Conservation (phyloP, 208 protist species). For the Acanthamoeba polyphaga region DNA sequence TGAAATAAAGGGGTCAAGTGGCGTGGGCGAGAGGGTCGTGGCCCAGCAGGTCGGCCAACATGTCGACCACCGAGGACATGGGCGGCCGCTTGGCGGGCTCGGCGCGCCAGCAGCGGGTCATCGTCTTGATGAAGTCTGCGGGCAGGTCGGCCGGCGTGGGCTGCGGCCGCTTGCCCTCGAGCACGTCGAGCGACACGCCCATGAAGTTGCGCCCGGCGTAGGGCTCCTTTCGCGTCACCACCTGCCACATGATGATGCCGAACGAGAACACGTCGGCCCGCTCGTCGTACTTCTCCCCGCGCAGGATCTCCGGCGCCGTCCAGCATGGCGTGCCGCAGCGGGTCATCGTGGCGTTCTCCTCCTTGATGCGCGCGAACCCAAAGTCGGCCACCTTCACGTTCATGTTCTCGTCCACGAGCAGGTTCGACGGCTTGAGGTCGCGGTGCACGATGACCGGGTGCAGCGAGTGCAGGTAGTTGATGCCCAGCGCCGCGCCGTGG, state of each 20-base stretch:
- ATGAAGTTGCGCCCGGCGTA: conserved; percentile 8
- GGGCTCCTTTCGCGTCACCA: background rate
- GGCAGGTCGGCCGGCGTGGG: no score
- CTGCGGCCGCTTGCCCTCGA: background rate
- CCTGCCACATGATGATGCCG: conserved; percentile 71
- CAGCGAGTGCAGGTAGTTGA: conserved; percentile 66
- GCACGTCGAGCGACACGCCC: conserved; percentile 9
- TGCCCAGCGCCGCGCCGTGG: background rate
- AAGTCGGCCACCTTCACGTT: background rate
- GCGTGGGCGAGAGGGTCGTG: no score
- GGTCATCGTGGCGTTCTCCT: background rate
- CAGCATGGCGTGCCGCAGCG: background rate
- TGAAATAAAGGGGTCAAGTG: no score
- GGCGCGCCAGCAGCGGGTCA: background rate
- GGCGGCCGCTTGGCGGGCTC: background rate
- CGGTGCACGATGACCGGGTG: conserved; percentile 11
- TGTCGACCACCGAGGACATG: background rate
- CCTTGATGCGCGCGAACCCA: background rate
- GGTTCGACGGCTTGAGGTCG: conserved; percentile 42
- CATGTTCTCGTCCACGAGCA: background rate
- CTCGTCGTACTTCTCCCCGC: conserved; percentile 63
- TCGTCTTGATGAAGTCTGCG: background rate
- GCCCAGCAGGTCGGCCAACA: background rate
- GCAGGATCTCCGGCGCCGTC: no score
- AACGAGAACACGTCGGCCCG: conserved; percentile 83